phyloP scores from a whole-genome alignment of 148 eudicot species.

The Dianthus caryophyllus region DNA sequence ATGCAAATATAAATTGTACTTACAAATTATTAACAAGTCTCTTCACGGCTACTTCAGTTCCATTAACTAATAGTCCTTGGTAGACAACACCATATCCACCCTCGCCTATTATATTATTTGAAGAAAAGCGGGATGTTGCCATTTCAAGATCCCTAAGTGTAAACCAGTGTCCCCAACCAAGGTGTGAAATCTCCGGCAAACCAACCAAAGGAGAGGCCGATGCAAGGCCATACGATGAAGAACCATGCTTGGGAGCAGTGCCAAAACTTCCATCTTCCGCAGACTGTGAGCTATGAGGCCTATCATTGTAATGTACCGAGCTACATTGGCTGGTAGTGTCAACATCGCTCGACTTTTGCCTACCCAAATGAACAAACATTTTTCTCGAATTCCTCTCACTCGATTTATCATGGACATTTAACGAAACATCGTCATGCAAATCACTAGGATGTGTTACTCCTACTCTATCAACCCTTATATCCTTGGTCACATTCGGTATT shows the following conservation, averaged over 20 bases:
- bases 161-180: slow-evolving; percentile 98
- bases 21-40: slow-evolving; percentile 86
- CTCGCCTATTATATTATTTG: slow-evolving; percentile 66
- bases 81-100: slow-evolving; percentile 96
- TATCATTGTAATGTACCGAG: slow-evolving; percentile 64
- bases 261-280: slow-evolving; percentile 78
- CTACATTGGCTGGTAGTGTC: slow-evolving; percentile 83
- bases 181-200: slow-evolving; percentile 81
- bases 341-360: slow-evolving; percentile 67
- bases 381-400: slow-evolving; percentile 63
- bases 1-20: slow-evolving; percentile 23
- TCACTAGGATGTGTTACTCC: slow-evolving; percentile 40
- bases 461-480: slow-evolving; percentile 67
- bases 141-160: slow-evolving; percentile 82
- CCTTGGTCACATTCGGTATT: slow-evolving; percentile 80
- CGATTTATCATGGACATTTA: slow-evolving; percentile 43
- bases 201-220: slow-evolving; percentile 80
- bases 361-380: slow-evolving; percentile 66
- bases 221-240: slow-evolving; percentile 40
- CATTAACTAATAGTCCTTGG: slow-evolving; percentile 63
- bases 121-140: slow-evolving; percentile 65
- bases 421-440: slow-evolving; percentile 41
- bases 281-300: slow-evolving; percentile 69
- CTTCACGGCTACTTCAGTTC: slow-evolving; percentile 83
- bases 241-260: slow-evolving; percentile 47